A percentile compares a stretch with the other conserved stretches of the same genome.
phyloP scores from a whole-genome alignment of 345 rosid species.

The Xanthoceras sorbifolium region DNA sequence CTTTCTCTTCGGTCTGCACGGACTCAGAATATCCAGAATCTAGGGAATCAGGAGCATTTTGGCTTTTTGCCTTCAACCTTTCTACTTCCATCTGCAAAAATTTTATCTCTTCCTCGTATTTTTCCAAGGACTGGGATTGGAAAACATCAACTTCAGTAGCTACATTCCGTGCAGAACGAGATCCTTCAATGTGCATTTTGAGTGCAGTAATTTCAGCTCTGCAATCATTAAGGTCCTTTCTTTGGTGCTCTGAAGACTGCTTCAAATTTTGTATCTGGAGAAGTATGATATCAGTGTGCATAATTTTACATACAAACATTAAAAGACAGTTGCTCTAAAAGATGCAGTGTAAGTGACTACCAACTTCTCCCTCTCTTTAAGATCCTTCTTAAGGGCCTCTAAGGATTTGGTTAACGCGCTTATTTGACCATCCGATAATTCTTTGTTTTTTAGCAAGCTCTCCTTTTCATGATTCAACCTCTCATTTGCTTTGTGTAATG shows the following conservation, averaged over 20 bases:
- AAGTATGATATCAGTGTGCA: constrained; percentile 28
- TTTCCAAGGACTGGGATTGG: constrained; percentile 57
- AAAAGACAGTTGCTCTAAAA: constrained; percentile 17
- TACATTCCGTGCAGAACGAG: constrained; percentile 52
- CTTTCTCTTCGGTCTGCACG: constrained; percentile 52
- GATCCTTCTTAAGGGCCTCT: constrained; percentile 79
- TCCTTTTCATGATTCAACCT: constrained; percentile 61
- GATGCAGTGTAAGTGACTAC: constrained; percentile 39
- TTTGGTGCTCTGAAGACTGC: constrained; percentile 68
- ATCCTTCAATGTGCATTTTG: constrained; percentile 91
- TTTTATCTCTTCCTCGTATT: constrained; percentile 58
- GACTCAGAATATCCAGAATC: constrained; percentile 38
- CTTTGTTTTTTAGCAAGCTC: constrained; percentile 58
- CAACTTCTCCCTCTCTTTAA: constrained; percentile 83
- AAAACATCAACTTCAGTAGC: constrained; percentile 47
- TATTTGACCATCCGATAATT: constrained; percentile 67
- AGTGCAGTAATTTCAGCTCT: constrained; percentile 91
- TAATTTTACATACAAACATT: constrained; percentile 25
- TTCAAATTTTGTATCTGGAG: constrained; percentile 75
- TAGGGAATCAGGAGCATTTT: constrained; percentile 33
- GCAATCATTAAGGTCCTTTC: constrained; percentile 81
- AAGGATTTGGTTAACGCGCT: constrained; percentile 63
- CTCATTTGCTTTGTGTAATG: constrained; percentile 55
- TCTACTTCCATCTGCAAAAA: constrained; percentile 62
- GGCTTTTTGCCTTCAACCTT: constrained; percentile 40